Evolutionary conservation across 2,329 filamentous ascomycete species (phyloP).

Genomic region (Colletotrichum somersetense): DNA sequence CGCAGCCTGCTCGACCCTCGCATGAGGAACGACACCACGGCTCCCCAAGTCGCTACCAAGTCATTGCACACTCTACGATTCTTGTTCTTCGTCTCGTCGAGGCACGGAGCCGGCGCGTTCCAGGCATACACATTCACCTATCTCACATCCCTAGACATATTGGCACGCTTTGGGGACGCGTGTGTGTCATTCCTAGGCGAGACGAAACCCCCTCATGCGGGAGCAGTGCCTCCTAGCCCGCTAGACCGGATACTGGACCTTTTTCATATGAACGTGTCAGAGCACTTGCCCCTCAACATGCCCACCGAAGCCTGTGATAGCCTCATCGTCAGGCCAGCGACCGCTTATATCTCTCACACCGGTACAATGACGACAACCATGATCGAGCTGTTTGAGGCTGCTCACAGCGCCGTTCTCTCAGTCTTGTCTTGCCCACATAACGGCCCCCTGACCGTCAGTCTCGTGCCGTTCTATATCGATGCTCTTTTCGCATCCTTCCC

Average conservation of each 20-base stretch:
- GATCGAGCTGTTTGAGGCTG: constrained; percentile 82
- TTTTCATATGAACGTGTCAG: constrained; percentile 88
- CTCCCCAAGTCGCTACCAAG: constrained; percentile 76
- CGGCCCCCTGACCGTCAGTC: constrained; percentile 74
- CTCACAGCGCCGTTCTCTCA: constrained; percentile 85
- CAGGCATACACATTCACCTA: constrained; percentile 89
- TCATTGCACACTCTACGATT: constrained; percentile 81
- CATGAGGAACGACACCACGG: constrained; percentile 60
- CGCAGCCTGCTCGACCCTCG: constrained; percentile 67
- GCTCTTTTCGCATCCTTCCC: constrained; percentile 86
- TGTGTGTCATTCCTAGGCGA: constrained; percentile 75
- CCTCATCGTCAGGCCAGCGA: constrained; percentile 79
- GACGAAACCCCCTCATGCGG: constrained; percentile 63
- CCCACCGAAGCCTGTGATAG: constrained; percentile 76
- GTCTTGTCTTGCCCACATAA: constrained; percentile 86
- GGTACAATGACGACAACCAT: constrained; percentile 60
- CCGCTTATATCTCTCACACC: constrained; percentile 74
- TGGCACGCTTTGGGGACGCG: constrained; percentile 77
- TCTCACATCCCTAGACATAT: constrained; percentile 83
- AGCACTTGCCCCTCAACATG: constrained; percentile 82
- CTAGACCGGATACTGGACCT: constrained; percentile 80
- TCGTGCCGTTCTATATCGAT: constrained; percentile 87
- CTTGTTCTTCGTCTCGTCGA: constrained; percentile 84
- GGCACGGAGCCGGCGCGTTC: constrained; percentile 79
- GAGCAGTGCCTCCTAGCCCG: constrained; percentile 71